Base-by-base conservation (phyloP, 2,329 filamentous ascomycete genomes). In the Fusarium sp. region DNA sequence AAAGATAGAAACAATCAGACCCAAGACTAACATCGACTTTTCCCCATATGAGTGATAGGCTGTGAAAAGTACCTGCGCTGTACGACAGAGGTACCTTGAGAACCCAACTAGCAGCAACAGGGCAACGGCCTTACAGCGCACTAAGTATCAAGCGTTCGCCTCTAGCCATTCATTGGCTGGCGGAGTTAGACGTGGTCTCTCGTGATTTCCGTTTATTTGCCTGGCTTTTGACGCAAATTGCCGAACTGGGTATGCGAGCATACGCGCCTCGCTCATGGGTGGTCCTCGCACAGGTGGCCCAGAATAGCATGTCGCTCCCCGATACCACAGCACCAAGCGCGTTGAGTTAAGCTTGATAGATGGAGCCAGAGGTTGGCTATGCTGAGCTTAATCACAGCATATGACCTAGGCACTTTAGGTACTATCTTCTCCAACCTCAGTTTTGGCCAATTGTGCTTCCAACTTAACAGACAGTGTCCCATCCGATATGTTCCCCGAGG, bases 251-350 rank as follows among this genome's bases (percentile, higher is more conserved):
- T 40, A 54, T 38, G 33, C 25, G 13, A 40, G 50, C 32, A 47
- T 64, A 15, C n/a, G 50, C 49, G 64, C 66, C 60, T 50, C 28
- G 53, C 38, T 54, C 46, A 21, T 67, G 30, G 62, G 43, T 64
- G 65, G 58, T 23, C 23, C 66, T 69, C 67, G 67, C 66, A 69
- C 67, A 49, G 67, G 50, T 70, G 59, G 42, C 67, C 65, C 40
- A 70, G 59, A 69, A 43, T 38, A 62, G 46, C 25, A 59, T 47
- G 44, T 32, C 19, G 23, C 42, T 69, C 52, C 40, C 30, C n/a
- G 9, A 25, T 52, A 35, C 49, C 49, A 35, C 49, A 19, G 35
- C 50, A 54, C 50, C 35, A 40, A 54, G 23, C 43, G 42, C 42
- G 44, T 49, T 35, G 37, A 37, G 23, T 69, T 69, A 42, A 69